Evolutionary conservation across 108 stramenopile species (phyloP).

Genomic region (Bacterosira constricta): DNA sequence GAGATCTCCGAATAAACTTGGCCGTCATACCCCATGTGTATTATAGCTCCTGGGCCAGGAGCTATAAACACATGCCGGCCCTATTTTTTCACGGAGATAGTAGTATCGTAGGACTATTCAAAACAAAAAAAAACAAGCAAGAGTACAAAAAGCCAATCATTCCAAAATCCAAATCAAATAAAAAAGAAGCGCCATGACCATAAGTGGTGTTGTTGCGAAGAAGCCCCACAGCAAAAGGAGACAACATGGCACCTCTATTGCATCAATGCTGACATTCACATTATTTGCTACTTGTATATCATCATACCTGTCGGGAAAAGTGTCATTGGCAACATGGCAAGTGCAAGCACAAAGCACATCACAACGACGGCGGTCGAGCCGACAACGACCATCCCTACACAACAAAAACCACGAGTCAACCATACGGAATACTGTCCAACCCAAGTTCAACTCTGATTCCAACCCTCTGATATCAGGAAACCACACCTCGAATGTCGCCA

Average conservation of each 20-base stretch:
- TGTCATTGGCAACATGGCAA: not conserved
- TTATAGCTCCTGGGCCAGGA: too few relatives aligned
- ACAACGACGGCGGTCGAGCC: not conserved
- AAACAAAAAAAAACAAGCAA: too few relatives aligned
- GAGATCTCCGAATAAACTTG: too few relatives aligned
- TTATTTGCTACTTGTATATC: not conserved
- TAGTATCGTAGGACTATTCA: too few relatives aligned
- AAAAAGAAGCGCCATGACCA: too few relatives aligned
- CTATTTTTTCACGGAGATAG: too few relatives aligned
- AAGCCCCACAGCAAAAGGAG: too few relatives aligned
- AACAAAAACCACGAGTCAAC: conserved; percentile 35
- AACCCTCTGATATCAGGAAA: conserved; percentile 30
- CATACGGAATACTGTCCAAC: conserved; percentile 35
- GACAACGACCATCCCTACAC: conserved; percentile 9
- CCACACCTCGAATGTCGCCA: conserved; percentile 57
- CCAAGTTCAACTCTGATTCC: conserved; percentile 3
- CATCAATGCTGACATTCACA: not conserved
- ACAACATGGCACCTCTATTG: not conserved
- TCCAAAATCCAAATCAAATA: too few relatives aligned
- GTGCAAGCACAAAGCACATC: not conserved
- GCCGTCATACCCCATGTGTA: too few relatives aligned
- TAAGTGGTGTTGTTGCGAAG: too few relatives aligned
- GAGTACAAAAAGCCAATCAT: not conserved
- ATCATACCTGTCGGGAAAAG: not conserved
- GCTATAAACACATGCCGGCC: too few relatives aligned